Evolutionary conservation across 2,329 filamentous ascomycete genomes (phyloP).

Genomic region (Tothia fuscella): DNA sequence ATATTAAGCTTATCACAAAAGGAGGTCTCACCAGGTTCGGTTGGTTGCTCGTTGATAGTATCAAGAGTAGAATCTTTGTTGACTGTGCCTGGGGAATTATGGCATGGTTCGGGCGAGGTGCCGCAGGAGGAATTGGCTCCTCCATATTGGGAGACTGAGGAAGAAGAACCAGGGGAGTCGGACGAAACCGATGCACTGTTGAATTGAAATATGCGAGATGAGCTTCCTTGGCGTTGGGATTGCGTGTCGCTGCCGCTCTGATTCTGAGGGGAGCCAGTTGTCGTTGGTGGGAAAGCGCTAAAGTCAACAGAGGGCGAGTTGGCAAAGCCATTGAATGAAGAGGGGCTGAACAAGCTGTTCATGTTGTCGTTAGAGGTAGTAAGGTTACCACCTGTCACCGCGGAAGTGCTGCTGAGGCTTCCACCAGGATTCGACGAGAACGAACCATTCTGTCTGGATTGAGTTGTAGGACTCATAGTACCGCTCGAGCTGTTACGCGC

Average conservation of each 20-base stretch:
- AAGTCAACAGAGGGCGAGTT: too few species aligned
- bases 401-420: not conserved
- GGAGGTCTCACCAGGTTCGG: slow-evolving; percentile 39
- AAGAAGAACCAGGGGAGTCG: slow-evolving; percentile 37
- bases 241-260: slow-evolving; percentile 28
- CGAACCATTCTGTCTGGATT: slow-evolving; percentile 14
- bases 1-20: slow-evolving; percentile 46
- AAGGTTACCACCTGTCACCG: not conserved
- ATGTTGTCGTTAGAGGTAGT: slow-evolving; percentile 29
- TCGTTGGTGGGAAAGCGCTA: not conserved
- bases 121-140: slow-evolving; percentile 50
- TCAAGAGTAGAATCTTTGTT: slow-evolving; percentile 2
- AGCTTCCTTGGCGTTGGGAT: too few species aligned
- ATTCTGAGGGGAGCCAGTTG: slow-evolving; percentile 12
- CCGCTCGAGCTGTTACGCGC: slow-evolving; percentile 22
- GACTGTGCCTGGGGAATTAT: slow-evolving; percentile 55
- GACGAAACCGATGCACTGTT: slow-evolving; percentile 34
- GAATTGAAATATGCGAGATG: slow-evolving; percentile 38
- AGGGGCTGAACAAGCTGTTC: slow-evolving; percentile 48
- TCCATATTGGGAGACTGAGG: slow-evolving; percentile 38
- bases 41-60: slow-evolving; percentile 33
- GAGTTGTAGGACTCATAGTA: slow-evolving; percentile 25
- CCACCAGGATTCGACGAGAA: slow-evolving; percentile 16
- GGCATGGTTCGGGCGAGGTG: slow-evolving; percentile 65
- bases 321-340: slow-evolving; percentile 15